These are phyloP conservation scores for Euclidium syriacum DNA, from an alignment of 345 rosid genomes.

Conservation along the genomic window DNA sequence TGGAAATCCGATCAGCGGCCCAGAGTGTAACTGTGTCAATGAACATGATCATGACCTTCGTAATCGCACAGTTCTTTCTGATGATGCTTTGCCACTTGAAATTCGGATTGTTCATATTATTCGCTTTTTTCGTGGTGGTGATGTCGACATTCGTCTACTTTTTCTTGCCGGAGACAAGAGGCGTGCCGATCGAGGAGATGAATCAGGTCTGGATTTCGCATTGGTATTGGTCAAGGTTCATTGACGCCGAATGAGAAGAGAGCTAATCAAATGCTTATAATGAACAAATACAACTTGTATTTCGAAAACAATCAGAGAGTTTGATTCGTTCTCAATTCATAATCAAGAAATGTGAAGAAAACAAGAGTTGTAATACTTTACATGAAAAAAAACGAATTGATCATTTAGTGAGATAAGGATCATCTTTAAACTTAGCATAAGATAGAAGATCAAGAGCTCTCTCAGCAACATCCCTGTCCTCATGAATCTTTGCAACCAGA, in stretches of 20 bases:
- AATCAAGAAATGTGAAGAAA: conserved; percentile 12
- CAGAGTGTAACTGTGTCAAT: conserved; percentile 85
- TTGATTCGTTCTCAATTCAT: neutral
- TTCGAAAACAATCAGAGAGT: conserved; percentile 17
- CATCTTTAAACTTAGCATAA: conserved; percentile 49
- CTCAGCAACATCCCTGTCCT: conserved; percentile 64
- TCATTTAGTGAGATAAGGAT: conserved; percentile 43
- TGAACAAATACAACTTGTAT: conserved; percentile 15
- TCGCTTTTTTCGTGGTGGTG: conserved; percentile 20
- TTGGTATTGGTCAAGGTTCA: conserved; percentile 24
- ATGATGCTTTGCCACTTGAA: conserved; percentile 79
- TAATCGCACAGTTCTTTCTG: conserved; percentile 68
- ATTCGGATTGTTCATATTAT: conserved; percentile 44
- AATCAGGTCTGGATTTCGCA: conserved; percentile 21
- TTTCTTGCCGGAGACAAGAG: conserved; percentile 30
- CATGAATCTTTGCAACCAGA: conserved; percentile 65
- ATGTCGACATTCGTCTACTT: conserved; percentile 18
- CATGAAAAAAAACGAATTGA: neutral
- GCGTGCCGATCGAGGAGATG: conserved; percentile 28
- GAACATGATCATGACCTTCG: conserved; percentile 84
- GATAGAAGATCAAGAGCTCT: conserved; percentile 72
- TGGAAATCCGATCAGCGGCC: conserved; percentile 85
- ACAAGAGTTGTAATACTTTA: conserved; percentile 3
- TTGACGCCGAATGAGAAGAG: neutral
- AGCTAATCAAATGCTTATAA: too few species aligned